Evolutionary conservation across 805 yeast species (phyloP).

Genomic region (Maudiozyma turicensis): DNA sequence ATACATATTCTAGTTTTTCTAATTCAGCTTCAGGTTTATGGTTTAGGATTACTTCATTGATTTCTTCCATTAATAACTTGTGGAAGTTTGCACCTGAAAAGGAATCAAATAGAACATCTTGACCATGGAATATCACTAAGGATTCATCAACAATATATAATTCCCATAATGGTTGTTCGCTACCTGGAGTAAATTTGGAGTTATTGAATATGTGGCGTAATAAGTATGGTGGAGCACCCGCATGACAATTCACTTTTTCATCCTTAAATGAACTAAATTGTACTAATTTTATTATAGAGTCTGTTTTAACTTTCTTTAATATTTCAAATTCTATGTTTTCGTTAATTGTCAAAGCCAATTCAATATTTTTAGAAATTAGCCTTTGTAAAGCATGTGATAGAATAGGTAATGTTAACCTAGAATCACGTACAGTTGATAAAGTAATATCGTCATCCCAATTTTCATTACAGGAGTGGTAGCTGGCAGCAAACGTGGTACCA

Average conservation of each 20-base stretch:
- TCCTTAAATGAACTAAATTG: conserved; percentile 19
- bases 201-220: conserved; percentile 23
- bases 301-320: conserved; percentile 10
- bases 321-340: conserved; percentile 17
- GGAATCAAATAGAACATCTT: conserved; percentile 23
- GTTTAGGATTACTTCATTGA: conserved; percentile 5
- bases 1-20: conserved; percentile 2
- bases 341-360: conserved; percentile 18
- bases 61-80: conserved; percentile 13
- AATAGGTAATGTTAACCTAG: conserved; percentile 10
- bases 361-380: conserved; percentile 16
- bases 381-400: conserved; percentile 15
- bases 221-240: conserved; percentile 22
- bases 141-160: conserved; percentile 21
- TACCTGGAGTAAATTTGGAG: conserved; percentile 14
- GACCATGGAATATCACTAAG: conserved; percentile 23
- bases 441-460: conserved; percentile 22
- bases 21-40: neutral
- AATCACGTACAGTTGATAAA: conserved; percentile 12
- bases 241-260: conserved; percentile 20
- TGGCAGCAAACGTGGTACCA: conserved; percentile 22
- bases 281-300: conserved; percentile 19
- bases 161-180: conserved; percentile 20
- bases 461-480: conserved; percentile 10
- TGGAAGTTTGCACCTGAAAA: conserved; percentile 26